Evolutionary conservation across 495 filamentous ascomycete genomes (phyloP).

Genomic region (Hyphodiscus hymeniophilus): DNA sequence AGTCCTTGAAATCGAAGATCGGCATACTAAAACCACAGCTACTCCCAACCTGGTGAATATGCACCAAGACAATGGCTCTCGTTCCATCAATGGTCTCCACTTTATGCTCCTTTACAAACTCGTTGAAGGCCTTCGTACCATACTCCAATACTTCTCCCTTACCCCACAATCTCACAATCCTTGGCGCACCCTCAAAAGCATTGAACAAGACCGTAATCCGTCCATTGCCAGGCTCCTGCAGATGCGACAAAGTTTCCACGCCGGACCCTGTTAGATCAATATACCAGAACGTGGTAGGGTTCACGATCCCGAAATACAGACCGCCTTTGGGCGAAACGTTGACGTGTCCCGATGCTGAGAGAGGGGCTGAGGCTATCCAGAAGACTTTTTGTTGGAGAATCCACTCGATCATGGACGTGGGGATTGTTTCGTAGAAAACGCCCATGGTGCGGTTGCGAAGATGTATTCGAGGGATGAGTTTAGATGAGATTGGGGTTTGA

Average conservation of each 20-base stretch:
- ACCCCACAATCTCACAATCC: slow-evolving; percentile 66
- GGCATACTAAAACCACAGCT: slow-evolving; percentile 48
- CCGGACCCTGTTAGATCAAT: slow-evolving; percentile 66
- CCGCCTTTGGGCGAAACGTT: slow-evolving; percentile 68
- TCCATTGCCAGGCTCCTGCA: slow-evolving; percentile 71
- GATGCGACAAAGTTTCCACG: slow-evolving; percentile 61
- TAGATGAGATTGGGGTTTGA: not conserved
- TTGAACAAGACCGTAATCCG: slow-evolving; percentile 66
- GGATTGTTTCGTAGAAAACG: slow-evolving; percentile 52
- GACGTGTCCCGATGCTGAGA: slow-evolving; percentile 44
- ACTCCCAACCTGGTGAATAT: slow-evolving; percentile 54
- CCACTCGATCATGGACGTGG: slow-evolving; percentile 48
- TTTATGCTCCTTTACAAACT: slow-evolving; percentile 36
- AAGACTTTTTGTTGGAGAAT: slow-evolving; percentile 55
- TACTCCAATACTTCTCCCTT: slow-evolving; percentile 56
- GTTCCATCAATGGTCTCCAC: slow-evolving; percentile 37
- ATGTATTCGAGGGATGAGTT: not conserved
- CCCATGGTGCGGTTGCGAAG: slow-evolving; percentile 38
- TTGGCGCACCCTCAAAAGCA: slow-evolving; percentile 53
- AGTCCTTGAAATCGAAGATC: slow-evolving; percentile 41
- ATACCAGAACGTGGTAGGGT: slow-evolving; percentile 54
- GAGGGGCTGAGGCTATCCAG: slow-evolving; percentile 59
- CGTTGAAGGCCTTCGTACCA: slow-evolving; percentile 36
- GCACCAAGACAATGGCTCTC: slow-evolving; percentile 55
- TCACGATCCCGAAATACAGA: slow-evolving; percentile 51